phyloP scores from a whole-genome alignment of 1,139 yeast species.

The Suhomyces guaymorum region DNA sequence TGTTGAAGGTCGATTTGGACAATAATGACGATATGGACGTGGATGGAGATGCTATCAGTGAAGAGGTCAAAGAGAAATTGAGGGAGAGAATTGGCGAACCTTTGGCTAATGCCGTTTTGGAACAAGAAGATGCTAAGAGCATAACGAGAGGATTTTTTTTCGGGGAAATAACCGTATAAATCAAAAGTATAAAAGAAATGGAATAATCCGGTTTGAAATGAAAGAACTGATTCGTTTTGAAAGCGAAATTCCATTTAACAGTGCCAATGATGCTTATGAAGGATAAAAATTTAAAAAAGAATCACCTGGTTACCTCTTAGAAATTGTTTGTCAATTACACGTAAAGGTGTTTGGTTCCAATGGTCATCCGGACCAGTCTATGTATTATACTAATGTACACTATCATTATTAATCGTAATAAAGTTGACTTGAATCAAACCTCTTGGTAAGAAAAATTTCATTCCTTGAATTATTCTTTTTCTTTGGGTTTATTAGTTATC shows the following conservation, averaged over 20 bases:
- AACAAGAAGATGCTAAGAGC: conserved; percentile 54
- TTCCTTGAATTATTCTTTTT: too few relatives aligned
- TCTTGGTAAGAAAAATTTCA: too few relatives aligned
- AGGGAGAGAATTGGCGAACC: conserved; percentile 61
- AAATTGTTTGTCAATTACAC: too few relatives aligned
- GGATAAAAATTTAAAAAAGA: too few relatives aligned
- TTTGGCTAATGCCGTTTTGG: conserved; percentile 52
- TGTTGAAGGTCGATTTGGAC: conserved; percentile 37
- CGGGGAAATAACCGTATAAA: conserved; percentile 51
- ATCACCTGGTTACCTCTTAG: too few relatives aligned
- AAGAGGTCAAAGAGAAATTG: conserved; percentile 48
- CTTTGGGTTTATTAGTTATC: too few relatives aligned
- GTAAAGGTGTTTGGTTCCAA: neutral
- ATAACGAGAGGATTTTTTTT: conserved; percentile 74
- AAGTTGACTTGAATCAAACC: too few relatives aligned
- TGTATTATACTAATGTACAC: conserved; percentile 12
- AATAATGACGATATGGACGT: conserved; percentile 33
- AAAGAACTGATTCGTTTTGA: too few relatives aligned
- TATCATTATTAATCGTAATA: neutral
- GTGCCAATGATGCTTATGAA: too few relatives aligned
- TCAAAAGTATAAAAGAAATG: too few relatives aligned
- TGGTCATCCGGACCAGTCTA: neutral
- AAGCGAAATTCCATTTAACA: too few relatives aligned
- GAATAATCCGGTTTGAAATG: too few relatives aligned
- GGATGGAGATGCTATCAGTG: conserved; percentile 33